phyloP scores from a whole-genome alignment of 23 red algal species.

The Gracilariopsis chorda region DNA sequence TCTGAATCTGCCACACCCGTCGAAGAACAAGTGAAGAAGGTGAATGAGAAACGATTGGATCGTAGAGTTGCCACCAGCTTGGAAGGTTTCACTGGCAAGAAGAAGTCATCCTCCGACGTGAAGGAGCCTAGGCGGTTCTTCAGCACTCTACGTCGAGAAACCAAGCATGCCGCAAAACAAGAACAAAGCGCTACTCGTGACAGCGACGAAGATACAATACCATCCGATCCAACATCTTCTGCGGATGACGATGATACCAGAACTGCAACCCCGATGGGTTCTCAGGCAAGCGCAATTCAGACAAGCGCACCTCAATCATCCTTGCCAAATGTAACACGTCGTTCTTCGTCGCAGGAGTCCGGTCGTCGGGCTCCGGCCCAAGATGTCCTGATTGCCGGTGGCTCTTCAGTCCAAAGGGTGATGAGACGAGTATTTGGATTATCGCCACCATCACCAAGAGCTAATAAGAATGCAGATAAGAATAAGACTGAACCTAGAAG shows the following conservation, averaged over 20 bases:
- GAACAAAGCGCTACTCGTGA: neutral
- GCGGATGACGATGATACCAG: neutral
- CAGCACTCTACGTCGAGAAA: neutral
- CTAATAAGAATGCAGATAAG: neutral
- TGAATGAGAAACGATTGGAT: neutral
- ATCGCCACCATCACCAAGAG: neutral
- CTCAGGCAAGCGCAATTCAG: neutral
- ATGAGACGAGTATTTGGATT: slow-evolving; percentile 23
- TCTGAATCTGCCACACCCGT: neutral
- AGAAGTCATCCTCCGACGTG: neutral
- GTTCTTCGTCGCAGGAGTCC: slow-evolving; percentile 2
- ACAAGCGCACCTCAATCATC: neutral
- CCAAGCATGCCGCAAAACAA: neutral
- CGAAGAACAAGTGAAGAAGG: neutral
- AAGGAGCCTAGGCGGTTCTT: neutral
- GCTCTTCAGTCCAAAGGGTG: neutral
- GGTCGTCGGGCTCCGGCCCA: neutral
- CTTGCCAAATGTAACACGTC: neutral
- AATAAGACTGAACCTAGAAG: neutral
- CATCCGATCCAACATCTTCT: slow-evolving; percentile 4
- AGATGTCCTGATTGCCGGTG: slow-evolving; percentile 24
- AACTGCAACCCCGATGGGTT: neutral
- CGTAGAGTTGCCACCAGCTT: neutral
- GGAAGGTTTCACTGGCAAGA: neutral
- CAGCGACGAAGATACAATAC: neutral